These are phyloP conservation scores for Backusella psychrophila DNA, from an alignment of 192 early-diverging fungal species.

Conservation along the genomic window DNA sequence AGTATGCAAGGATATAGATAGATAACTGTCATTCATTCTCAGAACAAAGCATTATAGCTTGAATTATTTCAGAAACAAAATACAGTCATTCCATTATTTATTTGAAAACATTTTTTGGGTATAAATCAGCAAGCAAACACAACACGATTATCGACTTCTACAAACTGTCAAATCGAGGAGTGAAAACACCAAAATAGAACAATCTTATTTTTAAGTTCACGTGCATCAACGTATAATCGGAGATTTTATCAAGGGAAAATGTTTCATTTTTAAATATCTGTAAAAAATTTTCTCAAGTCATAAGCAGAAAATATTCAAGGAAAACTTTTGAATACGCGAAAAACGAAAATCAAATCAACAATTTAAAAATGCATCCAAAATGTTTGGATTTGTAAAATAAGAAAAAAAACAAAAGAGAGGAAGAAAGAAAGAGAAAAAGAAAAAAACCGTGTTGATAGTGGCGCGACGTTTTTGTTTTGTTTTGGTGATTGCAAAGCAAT, in stretches of 20 bases:
- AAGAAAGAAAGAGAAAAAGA: not conserved
- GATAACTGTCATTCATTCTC: too few species aligned
- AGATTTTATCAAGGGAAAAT: constrained; percentile 1
- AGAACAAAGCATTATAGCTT: too few species aligned
- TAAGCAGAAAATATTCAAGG: not conserved
- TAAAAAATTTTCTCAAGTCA: not conserved
- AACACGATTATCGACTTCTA: not conserved
- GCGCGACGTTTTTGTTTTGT: not conserved
- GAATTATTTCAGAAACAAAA: too few species aligned
- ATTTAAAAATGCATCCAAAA: not conserved
- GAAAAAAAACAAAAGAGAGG: not conserved
- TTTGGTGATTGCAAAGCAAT: not conserved
- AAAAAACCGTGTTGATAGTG: not conserved
- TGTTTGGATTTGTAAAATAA: not conserved
- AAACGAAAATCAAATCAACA: not conserved
- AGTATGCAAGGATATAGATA: too few species aligned
- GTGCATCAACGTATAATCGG: not conserved
- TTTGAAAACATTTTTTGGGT: too few species aligned
- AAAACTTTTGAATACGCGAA: not conserved
- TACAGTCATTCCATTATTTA: too few species aligned
- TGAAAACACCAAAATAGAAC: not conserved
- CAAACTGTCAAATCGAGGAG: not conserved
- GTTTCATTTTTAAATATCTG: not conserved
- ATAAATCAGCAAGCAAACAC: too few species aligned
- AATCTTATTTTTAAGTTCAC: not conserved